These are phyloP conservation scores for Candida neerlandica DNA, from an alignment of 1,139 yeast genomes.

Conservation along the genomic window DNA sequence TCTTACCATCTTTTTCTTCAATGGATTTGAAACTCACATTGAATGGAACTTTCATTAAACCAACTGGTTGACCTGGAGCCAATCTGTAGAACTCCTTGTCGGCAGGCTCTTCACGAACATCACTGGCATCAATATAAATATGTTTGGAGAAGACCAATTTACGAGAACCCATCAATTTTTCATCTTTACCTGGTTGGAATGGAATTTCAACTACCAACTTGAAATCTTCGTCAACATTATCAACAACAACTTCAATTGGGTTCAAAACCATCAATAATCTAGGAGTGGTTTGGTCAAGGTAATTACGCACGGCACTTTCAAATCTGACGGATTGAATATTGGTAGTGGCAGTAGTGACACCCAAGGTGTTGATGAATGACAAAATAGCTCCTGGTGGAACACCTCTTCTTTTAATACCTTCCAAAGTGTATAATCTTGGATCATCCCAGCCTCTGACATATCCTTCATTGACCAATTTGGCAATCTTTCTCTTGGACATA, in stretches of 20 bases:
- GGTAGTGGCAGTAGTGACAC: conserved; percentile 92
- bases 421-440: conserved; percentile 93
- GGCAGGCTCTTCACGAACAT: conserved; percentile 41
- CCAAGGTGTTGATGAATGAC: conserved; percentile 89
- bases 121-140: conserved; percentile 83
- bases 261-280: conserved; percentile 91
- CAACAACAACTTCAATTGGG: conserved; percentile 82
- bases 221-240: conserved; percentile 76
- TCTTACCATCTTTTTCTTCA: conserved; percentile 66
- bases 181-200: conserved; percentile 84
- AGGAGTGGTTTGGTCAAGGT: conserved; percentile 89
- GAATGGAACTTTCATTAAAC: conserved; percentile 90
- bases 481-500: conserved; percentile 93
- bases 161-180: conserved; percentile 68
- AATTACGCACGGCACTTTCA: conserved; percentile 85
- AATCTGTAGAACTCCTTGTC: conserved; percentile 73
- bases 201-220: conserved; percentile 68
- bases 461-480: conserved; percentile 79
- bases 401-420: conserved; percentile 95
- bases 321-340: conserved; percentile 89
- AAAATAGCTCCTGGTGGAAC: conserved; percentile 99
- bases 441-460: conserved; percentile 98
- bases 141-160: conserved; percentile 73
- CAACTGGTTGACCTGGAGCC: conserved; percentile 94
- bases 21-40: conserved; percentile 73